These are phyloP conservation scores for Acacia melanoxylon DNA, from an alignment of 306 rosid species.

Conservation along the genomic window DNA sequence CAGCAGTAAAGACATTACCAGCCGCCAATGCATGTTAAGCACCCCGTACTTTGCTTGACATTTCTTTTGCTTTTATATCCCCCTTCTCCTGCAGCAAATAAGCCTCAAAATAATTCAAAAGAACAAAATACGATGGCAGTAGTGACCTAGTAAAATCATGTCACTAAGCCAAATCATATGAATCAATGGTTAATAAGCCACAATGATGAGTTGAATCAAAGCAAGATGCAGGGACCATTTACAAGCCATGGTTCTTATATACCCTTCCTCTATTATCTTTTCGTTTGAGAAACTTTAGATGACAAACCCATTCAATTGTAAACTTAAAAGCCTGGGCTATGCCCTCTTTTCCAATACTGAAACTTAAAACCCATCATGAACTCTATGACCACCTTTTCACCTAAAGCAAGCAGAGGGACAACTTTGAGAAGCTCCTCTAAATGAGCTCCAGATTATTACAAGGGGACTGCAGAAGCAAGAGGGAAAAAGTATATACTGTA, in stretches of 20 bases:
- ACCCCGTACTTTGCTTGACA: constrained; percentile 61
- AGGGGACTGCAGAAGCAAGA: not conserved
- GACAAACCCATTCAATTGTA: not conserved
- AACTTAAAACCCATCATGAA: not conserved
- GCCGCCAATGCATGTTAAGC: constrained; percentile 34
- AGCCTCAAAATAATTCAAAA: not conserved
- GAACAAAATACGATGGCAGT: not conserved
- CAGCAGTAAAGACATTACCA: constrained; percentile 10
- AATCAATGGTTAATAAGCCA: not conserved
- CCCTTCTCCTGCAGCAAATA: constrained; percentile 50
- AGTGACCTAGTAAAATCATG: not conserved
- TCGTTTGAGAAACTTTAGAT: not conserved
- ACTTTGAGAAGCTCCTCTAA: not conserved
- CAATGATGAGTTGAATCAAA: not conserved
- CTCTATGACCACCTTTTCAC: not conserved
- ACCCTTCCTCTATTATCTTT: not conserved
- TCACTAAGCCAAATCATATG: not conserved
- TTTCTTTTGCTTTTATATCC: constrained; percentile 49
- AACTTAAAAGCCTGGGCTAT: not conserved
- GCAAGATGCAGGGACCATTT: not conserved
- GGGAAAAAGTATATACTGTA: not conserved
- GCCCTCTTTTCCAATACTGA: not conserved
- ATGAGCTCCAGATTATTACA: not conserved
- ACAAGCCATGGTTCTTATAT: not conserved
- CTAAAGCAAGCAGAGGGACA: not conserved